Evolutionary conservation across 352 stramenopile genomes (phyloP).

Genomic region (Pythium dissotocum): DNA sequence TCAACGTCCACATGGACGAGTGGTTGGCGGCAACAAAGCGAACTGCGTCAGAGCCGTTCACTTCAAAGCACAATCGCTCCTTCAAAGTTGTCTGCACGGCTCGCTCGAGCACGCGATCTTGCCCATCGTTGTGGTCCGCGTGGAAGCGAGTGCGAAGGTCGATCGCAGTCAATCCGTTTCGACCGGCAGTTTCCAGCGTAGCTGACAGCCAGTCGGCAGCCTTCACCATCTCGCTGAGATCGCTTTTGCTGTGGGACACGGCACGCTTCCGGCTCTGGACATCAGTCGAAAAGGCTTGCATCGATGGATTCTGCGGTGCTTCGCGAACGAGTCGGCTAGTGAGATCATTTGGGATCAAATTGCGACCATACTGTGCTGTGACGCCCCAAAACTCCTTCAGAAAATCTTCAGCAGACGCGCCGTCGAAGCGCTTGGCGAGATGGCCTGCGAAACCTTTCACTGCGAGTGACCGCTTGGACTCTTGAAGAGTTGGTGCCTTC

Average conservation of each 20-base stretch:
- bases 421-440: constrained; percentile 48
- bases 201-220: constrained; percentile 7
- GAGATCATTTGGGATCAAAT: not conserved
- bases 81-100: constrained; percentile 41
- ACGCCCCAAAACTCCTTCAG: constrained; percentile 74
- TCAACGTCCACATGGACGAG: constrained; percentile 57
- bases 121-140: not conserved
- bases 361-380: constrained; percentile 45
- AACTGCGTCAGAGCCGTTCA: constrained; percentile 57
- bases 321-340: not conserved
- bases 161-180: constrained; percentile 14
- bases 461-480: constrained; percentile 35
- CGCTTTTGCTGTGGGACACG: not conserved
- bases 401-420: constrained; percentile 63
- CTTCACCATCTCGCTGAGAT: not conserved
- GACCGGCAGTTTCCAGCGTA: constrained; percentile 9
- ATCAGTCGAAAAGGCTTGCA: constrained; percentile 27
- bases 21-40: constrained; percentile 55
- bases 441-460: constrained; percentile 77
- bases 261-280: not conserved
- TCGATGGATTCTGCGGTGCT: not conserved
- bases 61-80: constrained; percentile 48
- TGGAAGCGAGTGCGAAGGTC: constrained; percentile 15
- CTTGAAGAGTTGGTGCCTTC: constrained; percentile 25
- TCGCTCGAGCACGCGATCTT: constrained; percentile 20